phyloP scores from a whole-genome alignment of 1,284 basidiomycete species.

The Rhodotorula sp. region DNA sequence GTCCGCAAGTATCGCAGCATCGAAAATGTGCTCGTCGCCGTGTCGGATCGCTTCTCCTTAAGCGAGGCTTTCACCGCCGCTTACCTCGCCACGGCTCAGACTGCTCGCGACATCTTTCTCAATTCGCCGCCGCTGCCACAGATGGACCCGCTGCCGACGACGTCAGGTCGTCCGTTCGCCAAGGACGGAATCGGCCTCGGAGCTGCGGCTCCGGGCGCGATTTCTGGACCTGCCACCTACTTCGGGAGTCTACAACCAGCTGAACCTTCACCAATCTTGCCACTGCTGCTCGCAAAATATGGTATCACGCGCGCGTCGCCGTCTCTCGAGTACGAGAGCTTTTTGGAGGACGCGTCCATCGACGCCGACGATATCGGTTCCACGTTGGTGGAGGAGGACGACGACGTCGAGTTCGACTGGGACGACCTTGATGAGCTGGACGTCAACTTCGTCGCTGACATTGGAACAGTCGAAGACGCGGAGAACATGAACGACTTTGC shows the following conservation, averaged over 20 bases:
- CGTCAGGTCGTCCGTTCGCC: no score
- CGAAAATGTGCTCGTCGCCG: conserved; percentile 62
- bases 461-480: neutral
- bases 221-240: neutral
- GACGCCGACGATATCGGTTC: neutral
- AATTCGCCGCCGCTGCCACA: conserved; percentile 55
- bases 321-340: neutral
- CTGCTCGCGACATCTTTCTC: conserved; percentile 62
- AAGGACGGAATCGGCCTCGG: neutral
- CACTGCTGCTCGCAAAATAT: neutral
- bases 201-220: no score
- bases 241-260: neutral
- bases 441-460: neutral
- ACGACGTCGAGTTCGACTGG: neutral
- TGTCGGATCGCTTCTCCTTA: neutral
- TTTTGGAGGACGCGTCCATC: neutral
- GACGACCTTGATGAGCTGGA: neutral
- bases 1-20: conserved; percentile 68
- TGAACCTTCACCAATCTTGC: neutral
- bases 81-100: conserved; percentile 62
- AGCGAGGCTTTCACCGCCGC: conserved; percentile 31
- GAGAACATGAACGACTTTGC: neutral
- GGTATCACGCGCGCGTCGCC: neutral
- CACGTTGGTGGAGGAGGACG: no score
- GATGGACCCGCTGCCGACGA: neutral